phyloP scores from a whole-genome alignment of 1,139 yeast genomes.

The Magnusiomyces sp. region DNA sequence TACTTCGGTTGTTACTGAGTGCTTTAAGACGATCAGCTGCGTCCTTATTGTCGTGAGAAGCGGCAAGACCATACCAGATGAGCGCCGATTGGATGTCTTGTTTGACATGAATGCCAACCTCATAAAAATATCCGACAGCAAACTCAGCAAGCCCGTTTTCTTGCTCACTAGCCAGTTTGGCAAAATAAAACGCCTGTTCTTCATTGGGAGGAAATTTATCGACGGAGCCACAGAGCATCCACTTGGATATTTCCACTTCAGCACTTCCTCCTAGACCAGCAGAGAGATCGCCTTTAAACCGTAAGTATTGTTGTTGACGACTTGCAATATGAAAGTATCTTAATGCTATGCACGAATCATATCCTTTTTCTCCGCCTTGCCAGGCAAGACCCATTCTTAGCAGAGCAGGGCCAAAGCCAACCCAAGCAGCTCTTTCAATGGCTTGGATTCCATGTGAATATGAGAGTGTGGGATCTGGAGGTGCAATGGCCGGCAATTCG shows the following conservation, averaged over 20 bases:
- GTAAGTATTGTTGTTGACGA: slow-evolving; percentile 29
- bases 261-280: slow-evolving; percentile 27
- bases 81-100: slow-evolving; percentile 26
- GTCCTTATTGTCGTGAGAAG: slow-evolving; percentile 28
- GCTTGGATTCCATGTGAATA: slow-evolving; percentile 26
- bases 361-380: slow-evolving; percentile 33
- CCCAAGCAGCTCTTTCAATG: slow-evolving; percentile 32
- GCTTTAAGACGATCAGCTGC: slow-evolving; percentile 28
- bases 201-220: slow-evolving; percentile 29
- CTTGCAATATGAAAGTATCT: slow-evolving; percentile 35
- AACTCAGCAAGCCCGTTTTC: slow-evolving; percentile 33
- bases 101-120: slow-evolving; percentile 33
- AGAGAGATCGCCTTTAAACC: slow-evolving; percentile 18
- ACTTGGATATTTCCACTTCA: slow-evolving; percentile 35
- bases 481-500: slow-evolving; percentile 25
- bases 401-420: slow-evolving; percentile 35
- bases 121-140: slow-evolving; percentile 36
- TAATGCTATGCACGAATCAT: slow-evolving; percentile 32
- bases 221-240: slow-evolving; percentile 35
- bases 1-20: slow-evolving; percentile 15
- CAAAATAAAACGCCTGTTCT: slow-evolving; percentile 34
- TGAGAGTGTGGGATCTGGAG: slow-evolving; percentile 13
- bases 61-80: slow-evolving; percentile 28
- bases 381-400: slow-evolving; percentile 35
- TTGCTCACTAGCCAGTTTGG: slow-evolving; percentile 30